Conservation (phyloP, 345 rosid genomes). For the Hypericum androsaemum region DNA sequence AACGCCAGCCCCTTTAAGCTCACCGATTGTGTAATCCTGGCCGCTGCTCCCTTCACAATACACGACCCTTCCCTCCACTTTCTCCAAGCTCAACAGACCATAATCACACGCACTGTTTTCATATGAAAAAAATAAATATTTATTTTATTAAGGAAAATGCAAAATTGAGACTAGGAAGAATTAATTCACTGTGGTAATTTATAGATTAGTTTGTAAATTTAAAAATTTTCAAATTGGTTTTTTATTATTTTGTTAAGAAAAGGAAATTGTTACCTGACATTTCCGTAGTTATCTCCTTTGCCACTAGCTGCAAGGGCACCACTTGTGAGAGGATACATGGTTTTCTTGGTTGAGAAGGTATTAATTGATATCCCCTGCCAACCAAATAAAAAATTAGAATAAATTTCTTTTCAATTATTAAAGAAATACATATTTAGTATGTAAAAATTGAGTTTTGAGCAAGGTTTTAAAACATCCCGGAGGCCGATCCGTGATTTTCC, state of each 20-base stretch:
- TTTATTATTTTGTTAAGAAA: too few species aligned
- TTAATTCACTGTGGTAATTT: too few species aligned
- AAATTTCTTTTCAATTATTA: too few species aligned
- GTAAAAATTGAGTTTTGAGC: too few species aligned
- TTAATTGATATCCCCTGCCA: slow-evolving; percentile 59
- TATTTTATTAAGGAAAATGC: slow-evolving; percentile 1
- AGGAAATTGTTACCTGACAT: slow-evolving; percentile 31
- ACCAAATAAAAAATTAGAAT: background rate
- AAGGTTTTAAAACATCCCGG: too few species aligned
- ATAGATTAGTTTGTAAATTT: too few species aligned
- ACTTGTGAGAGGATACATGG: slow-evolving; percentile 49
- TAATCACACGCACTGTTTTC: slow-evolving; percentile 39
- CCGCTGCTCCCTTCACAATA: slow-evolving; percentile 38
- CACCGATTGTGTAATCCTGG: slow-evolving; percentile 37
- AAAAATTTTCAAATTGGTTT: too few species aligned
- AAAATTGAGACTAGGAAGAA: too few species aligned
- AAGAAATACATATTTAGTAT: too few species aligned
- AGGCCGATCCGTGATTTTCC: too few species aligned
- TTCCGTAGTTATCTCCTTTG: slow-evolving; percentile 23
- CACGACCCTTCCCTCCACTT: slow-evolving; percentile 58
- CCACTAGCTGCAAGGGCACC: slow-evolving; percentile 50
- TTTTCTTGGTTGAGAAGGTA: slow-evolving; percentile 39
- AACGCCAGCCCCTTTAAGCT: slow-evolving; percentile 51
- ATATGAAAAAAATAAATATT: background rate
- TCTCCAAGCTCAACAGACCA: slow-evolving; percentile 43